These are phyloP conservation scores for Ehretia macrophylla DNA, from an alignment of 257 asterid species.

Conservation along the genomic window DNA sequence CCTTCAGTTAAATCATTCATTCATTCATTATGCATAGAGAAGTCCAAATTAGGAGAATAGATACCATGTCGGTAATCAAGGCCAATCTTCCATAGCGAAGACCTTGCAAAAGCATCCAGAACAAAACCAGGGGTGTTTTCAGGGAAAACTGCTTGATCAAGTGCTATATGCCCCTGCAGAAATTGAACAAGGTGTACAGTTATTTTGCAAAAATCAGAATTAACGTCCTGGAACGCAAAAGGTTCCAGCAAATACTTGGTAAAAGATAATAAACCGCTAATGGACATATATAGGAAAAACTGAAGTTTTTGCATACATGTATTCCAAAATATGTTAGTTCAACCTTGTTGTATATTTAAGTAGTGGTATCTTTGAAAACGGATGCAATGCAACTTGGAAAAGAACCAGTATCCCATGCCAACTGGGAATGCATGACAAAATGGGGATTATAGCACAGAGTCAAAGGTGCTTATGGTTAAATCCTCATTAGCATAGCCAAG, in stretches of 20 bases:
- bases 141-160: conserved; percentile 92
- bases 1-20: conserved; percentile 4
- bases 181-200: neutral
- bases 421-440: no score
- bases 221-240: neutral
- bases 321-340: neutral
- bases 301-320: neutral
- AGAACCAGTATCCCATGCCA: no score
- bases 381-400: neutral
- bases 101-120: conserved; percentile 91
- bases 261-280: no score
- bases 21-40: conserved; percentile 1
- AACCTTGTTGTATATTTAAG: neutral
- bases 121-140: conserved; percentile 95
- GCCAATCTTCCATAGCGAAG: conserved; percentile 94
- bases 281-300: neutral
- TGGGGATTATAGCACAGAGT: no score
- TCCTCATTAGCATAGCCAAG: no score
- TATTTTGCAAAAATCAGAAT: neutral
- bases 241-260: neutral
- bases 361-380: neutral
- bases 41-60: conserved; percentile 7
- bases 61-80: conserved; percentile 98
- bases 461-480: no score
- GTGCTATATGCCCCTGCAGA: conserved; percentile 91